Conservation (phyloP, 805 yeast species). For the Blastobotrys peoriensis region DNA sequence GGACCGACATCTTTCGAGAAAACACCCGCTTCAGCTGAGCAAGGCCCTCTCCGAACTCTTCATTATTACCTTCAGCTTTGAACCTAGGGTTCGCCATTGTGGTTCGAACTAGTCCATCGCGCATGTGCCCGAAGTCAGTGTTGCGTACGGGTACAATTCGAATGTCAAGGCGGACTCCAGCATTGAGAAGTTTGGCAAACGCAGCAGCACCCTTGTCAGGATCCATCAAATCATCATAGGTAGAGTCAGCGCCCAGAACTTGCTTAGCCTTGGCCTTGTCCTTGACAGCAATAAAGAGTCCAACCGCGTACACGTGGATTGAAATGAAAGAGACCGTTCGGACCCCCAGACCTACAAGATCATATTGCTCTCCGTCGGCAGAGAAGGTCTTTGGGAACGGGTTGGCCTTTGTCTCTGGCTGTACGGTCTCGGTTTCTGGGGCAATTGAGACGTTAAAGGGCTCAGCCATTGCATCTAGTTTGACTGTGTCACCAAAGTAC, state of each 20-base stretch:
- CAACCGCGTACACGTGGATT: constrained; percentile 83
- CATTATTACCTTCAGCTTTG: constrained; percentile 37
- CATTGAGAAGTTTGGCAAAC: constrained; percentile 50
- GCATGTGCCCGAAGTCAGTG: constrained; percentile 83
- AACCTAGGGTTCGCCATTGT: constrained; percentile 61
- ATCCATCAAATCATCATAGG: constrained; percentile 33
- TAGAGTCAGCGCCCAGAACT: constrained; percentile 15
- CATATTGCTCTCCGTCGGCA: constrained; percentile 34
- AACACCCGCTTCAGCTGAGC: constrained; percentile 60
- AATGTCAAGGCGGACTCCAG: constrained; percentile 58
- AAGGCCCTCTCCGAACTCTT: constrained; percentile 53
- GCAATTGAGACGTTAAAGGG: not conserved
- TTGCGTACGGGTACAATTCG: constrained; percentile 82
- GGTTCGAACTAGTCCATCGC: constrained; percentile 84
- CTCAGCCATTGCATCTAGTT: not conserved
- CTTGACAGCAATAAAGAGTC: constrained; percentile 63
- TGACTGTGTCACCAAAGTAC: not conserved
- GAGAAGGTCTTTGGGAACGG: constrained; percentile 27
- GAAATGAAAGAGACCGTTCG: constrained; percentile 76
- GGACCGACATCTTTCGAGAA: constrained; percentile 61
- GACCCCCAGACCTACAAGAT: constrained; percentile 71
- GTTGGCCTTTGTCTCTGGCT: constrained; percentile 30
- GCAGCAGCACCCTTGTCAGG: constrained; percentile 46
- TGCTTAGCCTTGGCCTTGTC: constrained; percentile 36
- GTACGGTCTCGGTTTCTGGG: constrained; percentile 14